Conservation (phyloP, 2,329 filamentous ascomycete species). For the Colletotrichum spaethianum region DNA sequence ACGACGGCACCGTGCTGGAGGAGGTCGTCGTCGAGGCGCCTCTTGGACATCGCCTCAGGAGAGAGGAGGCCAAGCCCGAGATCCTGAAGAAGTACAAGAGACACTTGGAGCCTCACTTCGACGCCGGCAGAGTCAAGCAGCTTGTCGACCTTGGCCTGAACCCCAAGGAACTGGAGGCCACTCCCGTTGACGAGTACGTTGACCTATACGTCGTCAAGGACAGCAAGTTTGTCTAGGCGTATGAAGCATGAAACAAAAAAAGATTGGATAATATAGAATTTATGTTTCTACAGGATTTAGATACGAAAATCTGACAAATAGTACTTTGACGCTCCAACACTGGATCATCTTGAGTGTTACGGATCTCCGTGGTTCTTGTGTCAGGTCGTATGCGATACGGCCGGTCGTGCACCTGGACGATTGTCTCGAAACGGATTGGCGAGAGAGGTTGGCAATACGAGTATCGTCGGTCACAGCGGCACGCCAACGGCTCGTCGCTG, state of each 20-base stretch:
- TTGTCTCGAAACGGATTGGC: not conserved
- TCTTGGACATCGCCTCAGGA: conserved; percentile 89
- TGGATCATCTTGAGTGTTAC: not conserved
- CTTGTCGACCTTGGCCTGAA: conserved; percentile 86
- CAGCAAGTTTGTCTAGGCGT: conserved; percentile 68
- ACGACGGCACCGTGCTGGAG: conserved; percentile 91
- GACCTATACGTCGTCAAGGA: conserved; percentile 81
- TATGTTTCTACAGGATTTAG: conserved; percentile 21
- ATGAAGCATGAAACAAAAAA: conserved; percentile 1
- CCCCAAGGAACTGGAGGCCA: conserved; percentile 80
- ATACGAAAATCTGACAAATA: conserved; percentile 20
- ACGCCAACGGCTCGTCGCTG: conserved; percentile 26
- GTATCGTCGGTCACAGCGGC: conserved; percentile 24
- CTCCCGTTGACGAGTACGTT: conserved; percentile 93
- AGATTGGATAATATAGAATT: conserved; percentile 32
- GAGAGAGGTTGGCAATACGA: conserved; percentile 21
- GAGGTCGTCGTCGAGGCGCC: conserved; percentile 96
- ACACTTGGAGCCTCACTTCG: conserved; percentile 88
- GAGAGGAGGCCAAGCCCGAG: conserved; percentile 98
- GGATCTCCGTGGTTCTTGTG: not conserved
- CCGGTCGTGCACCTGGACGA: not conserved
- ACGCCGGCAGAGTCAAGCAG: conserved; percentile 82
- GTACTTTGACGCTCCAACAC: not conserved
- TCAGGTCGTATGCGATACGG: not conserved
- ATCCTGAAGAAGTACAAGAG: conserved; percentile 96